phyloP scores from a whole-genome alignment of 1,139 yeast genomes.

The Kodamaea sp. region DNA sequence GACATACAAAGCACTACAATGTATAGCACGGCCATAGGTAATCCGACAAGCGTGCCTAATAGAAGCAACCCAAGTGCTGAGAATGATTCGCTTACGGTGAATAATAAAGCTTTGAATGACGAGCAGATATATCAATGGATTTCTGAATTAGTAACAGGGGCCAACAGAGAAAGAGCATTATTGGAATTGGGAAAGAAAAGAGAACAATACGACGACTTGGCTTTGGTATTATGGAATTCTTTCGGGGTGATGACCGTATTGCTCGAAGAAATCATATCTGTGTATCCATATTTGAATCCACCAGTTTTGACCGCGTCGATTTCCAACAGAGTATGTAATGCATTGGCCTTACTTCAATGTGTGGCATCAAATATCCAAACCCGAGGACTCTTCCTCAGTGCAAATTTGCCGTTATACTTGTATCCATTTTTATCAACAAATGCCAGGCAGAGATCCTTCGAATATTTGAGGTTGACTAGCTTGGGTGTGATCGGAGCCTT shows the following conservation, averaged over 20 bases:
- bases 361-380: conserved; percentile 96
- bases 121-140: conserved; percentile 91
- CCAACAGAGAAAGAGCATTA: conserved; percentile 88
- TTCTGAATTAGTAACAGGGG: conserved; percentile 83
- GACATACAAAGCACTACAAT: too few species aligned
- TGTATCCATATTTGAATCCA: conserved; percentile 86
- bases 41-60: conserved; percentile 2
- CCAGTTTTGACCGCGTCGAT: conserved; percentile 83
- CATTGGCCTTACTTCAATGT: conserved; percentile 90
- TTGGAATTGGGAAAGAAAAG: conserved; percentile 90
- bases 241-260: conserved; percentile 95
- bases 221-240: conserved; percentile 91
- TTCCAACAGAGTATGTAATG: conserved; percentile 95
- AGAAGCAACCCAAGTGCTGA: conserved; percentile 1
- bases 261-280: conserved; percentile 84
- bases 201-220: conserved; percentile 92
- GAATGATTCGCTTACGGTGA: conserved; percentile 7
- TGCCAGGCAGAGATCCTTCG: conserved; percentile 90
- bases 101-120: conserved; percentile 70
- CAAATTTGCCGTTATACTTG: conserved; percentile 87
- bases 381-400: conserved; percentile 77
- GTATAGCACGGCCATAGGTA: conserved; percentile 4
- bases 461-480: conserved; percentile 86
- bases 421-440: conserved; percentile 93
- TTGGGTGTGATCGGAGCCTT: conserved; percentile 96